These are phyloP conservation scores for Fallopia convolvulus DNA, from an alignment of 148 eudicot genomes.

Conservation along the genomic window DNA sequence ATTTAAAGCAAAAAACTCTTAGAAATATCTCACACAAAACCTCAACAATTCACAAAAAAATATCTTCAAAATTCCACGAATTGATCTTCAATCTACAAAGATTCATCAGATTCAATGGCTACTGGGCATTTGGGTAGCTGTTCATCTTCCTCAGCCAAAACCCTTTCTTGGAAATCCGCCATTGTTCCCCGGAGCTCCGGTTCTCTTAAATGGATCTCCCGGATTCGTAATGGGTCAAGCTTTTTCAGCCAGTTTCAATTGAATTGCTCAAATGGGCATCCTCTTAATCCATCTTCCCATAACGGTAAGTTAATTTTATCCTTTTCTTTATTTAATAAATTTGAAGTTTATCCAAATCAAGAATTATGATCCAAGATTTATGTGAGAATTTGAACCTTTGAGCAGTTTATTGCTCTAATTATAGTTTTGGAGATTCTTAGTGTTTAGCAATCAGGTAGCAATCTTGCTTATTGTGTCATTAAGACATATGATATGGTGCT, in stretches of 20 bases:
- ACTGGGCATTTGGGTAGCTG: conserved; percentile 22
- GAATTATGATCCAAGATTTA: conserved; percentile 2
- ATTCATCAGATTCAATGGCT: conserved; percentile 13
- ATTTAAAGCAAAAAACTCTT: background rate
- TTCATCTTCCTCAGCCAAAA: conserved; percentile 33
- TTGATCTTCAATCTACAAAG: background rate
- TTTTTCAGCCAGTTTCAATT: conserved; percentile 38
- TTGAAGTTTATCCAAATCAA: background rate
- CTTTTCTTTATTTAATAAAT: background rate
- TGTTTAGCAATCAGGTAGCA: background rate
- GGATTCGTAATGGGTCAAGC: conserved; percentile 30
- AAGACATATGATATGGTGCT: conserved; percentile 6
- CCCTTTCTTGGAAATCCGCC: conserved; percentile 20
- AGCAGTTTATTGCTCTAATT: background rate
- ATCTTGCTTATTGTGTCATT: conserved; percentile 1
- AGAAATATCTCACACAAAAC: conserved; percentile 5
- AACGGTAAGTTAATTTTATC: conserved; percentile 36
- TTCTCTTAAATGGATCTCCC: conserved; percentile 46
- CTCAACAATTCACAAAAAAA: background rate
- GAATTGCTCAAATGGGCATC: conserved; percentile 59
- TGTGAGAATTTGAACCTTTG: background rate
- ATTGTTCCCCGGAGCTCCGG: conserved; percentile 22
- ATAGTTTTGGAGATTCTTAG: background rate
- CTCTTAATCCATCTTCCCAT: conserved; percentile 45
- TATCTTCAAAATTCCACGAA: background rate